phyloP scores from a whole-genome alignment of 2,329 filamentous ascomycete genomes.

The Epichloe elymi region DNA sequence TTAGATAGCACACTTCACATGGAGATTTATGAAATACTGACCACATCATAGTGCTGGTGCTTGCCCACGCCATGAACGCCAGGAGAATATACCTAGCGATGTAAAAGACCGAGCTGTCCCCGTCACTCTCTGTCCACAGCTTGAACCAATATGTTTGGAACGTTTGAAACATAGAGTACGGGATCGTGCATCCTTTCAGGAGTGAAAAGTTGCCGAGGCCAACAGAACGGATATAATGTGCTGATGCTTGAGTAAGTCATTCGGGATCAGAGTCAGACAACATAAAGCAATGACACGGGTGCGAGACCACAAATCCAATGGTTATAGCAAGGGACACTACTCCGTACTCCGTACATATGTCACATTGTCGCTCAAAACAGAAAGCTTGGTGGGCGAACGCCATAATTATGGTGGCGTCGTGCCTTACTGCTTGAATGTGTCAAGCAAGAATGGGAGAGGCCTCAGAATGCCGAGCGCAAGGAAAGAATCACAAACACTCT shows the following conservation, averaged over 20 bases:
- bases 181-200: no score
- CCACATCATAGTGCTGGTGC: neutral
- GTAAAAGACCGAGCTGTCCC: neutral
- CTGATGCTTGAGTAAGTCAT: no score
- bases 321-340: neutral
- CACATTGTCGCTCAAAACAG: neutral
- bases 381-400: neutral
- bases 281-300: no score
- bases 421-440: no score
- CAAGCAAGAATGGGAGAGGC: no score
- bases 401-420: no score
- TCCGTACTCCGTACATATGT: neutral
- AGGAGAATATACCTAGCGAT: neutral
- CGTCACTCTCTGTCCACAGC: constrained; percentile 21
- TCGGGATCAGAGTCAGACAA: no score
- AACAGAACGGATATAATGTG: no score
- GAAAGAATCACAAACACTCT: no score
- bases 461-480: no score
- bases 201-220: no score
- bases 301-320: neutral
- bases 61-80: neutral
- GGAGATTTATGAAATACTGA: neutral
- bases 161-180: constrained; percentile 15
- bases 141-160: constrained; percentile 26
- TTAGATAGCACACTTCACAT: neutral